A percentile compares a stretch with the other conserved stretches of the same genome.
Evolutionary conservation across 805 yeast genomes (phyloP).

Genomic region (Wickerhamomyces mucosus): DNA sequence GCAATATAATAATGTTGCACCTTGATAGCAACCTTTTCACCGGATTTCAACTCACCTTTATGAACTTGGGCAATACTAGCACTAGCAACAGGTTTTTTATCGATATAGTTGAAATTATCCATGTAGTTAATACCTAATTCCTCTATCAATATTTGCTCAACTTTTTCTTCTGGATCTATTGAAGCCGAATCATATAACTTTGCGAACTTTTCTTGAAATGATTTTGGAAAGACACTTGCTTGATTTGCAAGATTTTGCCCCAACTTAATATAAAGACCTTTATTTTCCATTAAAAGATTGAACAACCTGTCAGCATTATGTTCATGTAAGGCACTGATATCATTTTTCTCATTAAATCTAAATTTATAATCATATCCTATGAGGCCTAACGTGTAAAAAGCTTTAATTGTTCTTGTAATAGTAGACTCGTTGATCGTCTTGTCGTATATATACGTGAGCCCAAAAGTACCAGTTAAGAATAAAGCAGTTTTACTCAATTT

Average conservation of each 20-base stretch:
- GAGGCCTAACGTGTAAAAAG: conserved; percentile 35
- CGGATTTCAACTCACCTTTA: conserved; percentile 35
- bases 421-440: conserved; percentile 37
- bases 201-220: conserved; percentile 48
- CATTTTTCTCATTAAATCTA: conserved; percentile 34
- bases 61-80: conserved; percentile 74
- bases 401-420: conserved; percentile 39
- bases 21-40: conserved; percentile 52
- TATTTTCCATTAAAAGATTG: conserved; percentile 34
- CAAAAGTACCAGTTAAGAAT: no score
- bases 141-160: conserved; percentile 29
- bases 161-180: conserved; percentile 37
- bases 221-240: conserved; percentile 55
- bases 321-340: conserved; percentile 49
- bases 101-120: conserved; percentile 33
- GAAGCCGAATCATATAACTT: conserved; percentile 65
- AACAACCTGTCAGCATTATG: conserved; percentile 43
- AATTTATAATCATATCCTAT: conserved; percentile 57
- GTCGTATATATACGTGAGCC: no score
- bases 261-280: conserved; percentile 61
- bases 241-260: conserved; percentile 80
- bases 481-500: no score
- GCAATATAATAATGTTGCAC: conserved; percentile 56
- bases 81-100: conserved; percentile 56
- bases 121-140: conserved; percentile 36